Evolutionary conservation across 495 filamentous ascomycete genomes (phyloP), one percentile per base, ranked within the genome.

Genomic region (Hyaloscypha variabilis): DNA sequence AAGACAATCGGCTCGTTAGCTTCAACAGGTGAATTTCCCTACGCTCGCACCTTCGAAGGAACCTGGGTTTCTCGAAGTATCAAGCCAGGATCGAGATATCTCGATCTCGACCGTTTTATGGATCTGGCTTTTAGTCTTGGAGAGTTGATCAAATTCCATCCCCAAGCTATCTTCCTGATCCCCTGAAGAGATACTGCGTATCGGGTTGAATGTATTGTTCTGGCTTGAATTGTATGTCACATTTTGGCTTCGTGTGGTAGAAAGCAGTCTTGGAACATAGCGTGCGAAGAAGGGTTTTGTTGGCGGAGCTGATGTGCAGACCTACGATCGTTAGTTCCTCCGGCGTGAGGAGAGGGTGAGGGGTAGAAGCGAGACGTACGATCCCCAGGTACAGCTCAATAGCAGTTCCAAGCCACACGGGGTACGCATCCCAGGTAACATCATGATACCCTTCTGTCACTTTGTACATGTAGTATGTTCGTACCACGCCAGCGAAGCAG

Each of bases 401-500:
- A 55, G 61, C 28, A 39, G 25, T 63, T 14, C 26, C 30, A 10
- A 88, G 75, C 71, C 84, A 80, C 1, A 82, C 71, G 1, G 77
- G 76, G 79, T 82, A 88, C 4, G 75, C 74, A 58, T 77, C 64
- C 86, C 86, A 89, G 24, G 83, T 83, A 21, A 70, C 61, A 62
- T 88, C 86, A n/a, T 29, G 42, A 34, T 31, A 34, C 60, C 79
- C 80, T 14, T 63, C 30, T 17, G 64, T 42, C 4, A 64, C 36
- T 14, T 54, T 54, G 56, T 65, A 76, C 23, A 77, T 77, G 25
- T 74, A 67, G 25, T 62, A 62, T 19, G 81, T 88, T 58, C 87
- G 78, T 0, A 83, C 72, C 6, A 81, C 75, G 11, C 86, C 86
- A 10, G 83, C 86, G 14, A 85, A 77, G 25, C 85, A 85, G 54